Percentiles rank a stretch among this genome's conserved stretches.
Conservation (phyloP, 2,329 filamentous ascomycete genomes). For the Aspergillus spinulosporus region DNA sequence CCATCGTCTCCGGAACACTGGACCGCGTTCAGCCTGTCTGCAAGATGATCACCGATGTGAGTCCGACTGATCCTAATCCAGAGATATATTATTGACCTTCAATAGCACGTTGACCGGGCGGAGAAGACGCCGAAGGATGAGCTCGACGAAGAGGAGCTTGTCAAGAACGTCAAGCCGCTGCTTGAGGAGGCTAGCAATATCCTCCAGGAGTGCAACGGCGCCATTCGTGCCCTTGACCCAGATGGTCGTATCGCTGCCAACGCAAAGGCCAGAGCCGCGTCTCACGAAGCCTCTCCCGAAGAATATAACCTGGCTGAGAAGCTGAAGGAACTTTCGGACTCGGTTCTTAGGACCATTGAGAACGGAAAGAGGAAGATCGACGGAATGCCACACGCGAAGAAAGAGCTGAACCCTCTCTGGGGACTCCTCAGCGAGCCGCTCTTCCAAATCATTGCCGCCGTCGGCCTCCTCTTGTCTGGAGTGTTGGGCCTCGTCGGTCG, state of each 20-base stretch:
- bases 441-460: constrained; percentile 88
- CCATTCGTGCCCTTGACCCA: constrained; percentile 83
- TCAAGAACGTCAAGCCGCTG: constrained; percentile 80
- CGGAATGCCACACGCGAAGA: constrained; percentile 92
- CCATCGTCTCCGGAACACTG: constrained; percentile 73
- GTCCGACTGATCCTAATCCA: constrained; percentile 24
- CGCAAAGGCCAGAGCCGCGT: constrained; percentile 76
- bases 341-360: constrained; percentile 80
- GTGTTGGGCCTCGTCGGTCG: constrained; percentile 82
- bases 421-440: constrained; percentile 71
- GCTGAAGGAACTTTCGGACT: constrained; percentile 80
- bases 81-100: constrained; percentile 16
- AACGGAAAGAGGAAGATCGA: constrained; percentile 84
- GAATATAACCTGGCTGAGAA: constrained; percentile 82
- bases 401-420: constrained; percentile 91
- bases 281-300: constrained; percentile 75
- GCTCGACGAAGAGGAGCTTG: constrained; percentile 84
- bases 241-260: constrained; percentile 82
- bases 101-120: constrained; percentile 72
- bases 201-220: constrained; percentile 80
- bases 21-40: constrained; percentile 82
- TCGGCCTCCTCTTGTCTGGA: constrained; percentile 77
- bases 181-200: constrained; percentile 84
- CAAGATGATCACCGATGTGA: constrained; percentile 78
- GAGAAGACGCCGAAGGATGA: constrained; percentile 82